These are phyloP conservation scores for Pulveroboletus sp. DNA, from an alignment of 1,284 basidiomycete genomes.

Conservation along the genomic window DNA sequence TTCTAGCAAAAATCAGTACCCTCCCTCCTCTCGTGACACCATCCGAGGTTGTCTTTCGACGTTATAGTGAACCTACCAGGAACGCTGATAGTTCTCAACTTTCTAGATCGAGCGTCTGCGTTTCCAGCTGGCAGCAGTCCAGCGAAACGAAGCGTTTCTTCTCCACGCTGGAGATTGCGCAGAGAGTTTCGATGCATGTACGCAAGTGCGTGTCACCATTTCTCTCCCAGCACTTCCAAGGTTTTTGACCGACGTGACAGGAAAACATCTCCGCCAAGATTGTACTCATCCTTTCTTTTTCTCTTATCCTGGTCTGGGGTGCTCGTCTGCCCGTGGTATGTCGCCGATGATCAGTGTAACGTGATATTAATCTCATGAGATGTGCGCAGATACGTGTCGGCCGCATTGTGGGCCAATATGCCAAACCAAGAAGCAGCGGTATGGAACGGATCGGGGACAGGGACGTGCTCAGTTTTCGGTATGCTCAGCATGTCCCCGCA, in stretches of 20 bases:
- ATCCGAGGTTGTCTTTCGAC: constrained; percentile 60
- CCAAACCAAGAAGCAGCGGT: constrained; percentile 88
- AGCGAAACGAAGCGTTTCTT: constrained; percentile 88
- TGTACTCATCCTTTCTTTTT: constrained; percentile 92
- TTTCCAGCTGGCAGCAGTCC: constrained; percentile 75
- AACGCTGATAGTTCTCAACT: constrained; percentile 8
- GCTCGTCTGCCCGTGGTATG: constrained; percentile 81
- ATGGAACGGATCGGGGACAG: constrained; percentile 75
- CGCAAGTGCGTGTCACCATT: constrained; percentile 48
- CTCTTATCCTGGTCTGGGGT: constrained; percentile 92
- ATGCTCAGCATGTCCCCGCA: constrained; percentile 2
- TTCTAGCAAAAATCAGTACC: constrained; percentile 69
- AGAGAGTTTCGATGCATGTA: constrained; percentile 90
- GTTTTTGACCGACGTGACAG: constrained; percentile 35
- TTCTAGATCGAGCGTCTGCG: constrained; percentile 82
- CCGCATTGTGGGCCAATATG: constrained; percentile 94
- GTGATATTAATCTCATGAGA: constrained; percentile 6
- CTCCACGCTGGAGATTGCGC: constrained; percentile 97
- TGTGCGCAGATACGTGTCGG: constrained; percentile 73
- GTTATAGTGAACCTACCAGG: neutral
- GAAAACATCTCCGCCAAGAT: constrained; percentile 94
- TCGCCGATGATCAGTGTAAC: neutral
- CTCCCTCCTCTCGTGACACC: constrained; percentile 89
- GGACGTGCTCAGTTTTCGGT: constrained; percentile 70
- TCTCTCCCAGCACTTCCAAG: neutral